Conservation (phyloP, 768 basidiomycete genomes). For the Tulasnella sp. region DNA sequence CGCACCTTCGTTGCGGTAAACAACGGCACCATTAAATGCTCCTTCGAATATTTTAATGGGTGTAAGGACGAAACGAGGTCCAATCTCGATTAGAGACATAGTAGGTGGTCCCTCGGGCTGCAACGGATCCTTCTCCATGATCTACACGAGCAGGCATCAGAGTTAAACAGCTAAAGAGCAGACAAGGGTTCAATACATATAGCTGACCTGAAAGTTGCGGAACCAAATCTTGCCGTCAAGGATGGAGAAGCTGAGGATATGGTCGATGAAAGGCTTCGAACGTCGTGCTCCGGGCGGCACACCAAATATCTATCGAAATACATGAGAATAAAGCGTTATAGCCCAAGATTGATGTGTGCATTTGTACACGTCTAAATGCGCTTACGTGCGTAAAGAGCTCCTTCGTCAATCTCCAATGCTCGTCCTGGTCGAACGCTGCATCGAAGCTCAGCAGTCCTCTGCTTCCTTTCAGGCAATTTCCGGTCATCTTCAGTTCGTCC, state of each 20-base stretch:
- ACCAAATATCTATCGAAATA: slow-evolving; percentile 74
- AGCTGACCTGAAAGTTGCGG: slow-evolving; percentile 89
- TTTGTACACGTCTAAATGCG: slow-evolving; percentile 27
- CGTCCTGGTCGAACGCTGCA: slow-evolving; percentile 79
- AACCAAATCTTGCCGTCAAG: slow-evolving; percentile 98
- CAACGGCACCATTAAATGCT: slow-evolving; percentile 89
- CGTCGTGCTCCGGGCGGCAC: slow-evolving; percentile 87
- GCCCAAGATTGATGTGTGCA: slow-evolving; percentile 11
- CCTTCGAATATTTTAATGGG: slow-evolving; percentile 99
- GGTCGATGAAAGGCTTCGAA: slow-evolving; percentile 96
- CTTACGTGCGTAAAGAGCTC: slow-evolving; percentile 87
- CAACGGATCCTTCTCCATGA: slow-evolving; percentile 88
- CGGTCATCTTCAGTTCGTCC: slow-evolving; percentile 99
- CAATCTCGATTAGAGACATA: slow-evolving; percentile 91
- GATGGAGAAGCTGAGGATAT: slow-evolving; percentile 92
- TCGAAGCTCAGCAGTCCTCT: slow-evolving; percentile 91
- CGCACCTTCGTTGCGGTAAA: slow-evolving; percentile 91
- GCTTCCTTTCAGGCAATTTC: slow-evolving; percentile 95
- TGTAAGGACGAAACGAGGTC: slow-evolving; percentile 93
- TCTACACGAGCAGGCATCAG: slow-evolving; percentile 46
- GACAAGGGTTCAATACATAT: slow-evolving; percentile 8
- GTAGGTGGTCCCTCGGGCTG: slow-evolving; percentile 81
- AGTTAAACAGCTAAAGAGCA: not conserved
- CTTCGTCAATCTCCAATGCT: slow-evolving; percentile 81
- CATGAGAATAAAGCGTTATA: not conserved